Percentiles rank a stretch among this genome's conserved stretches.
phyloP scores from a whole-genome alignment of 164 flowering plant genomes.

The Magnolia officinalis region DNA sequence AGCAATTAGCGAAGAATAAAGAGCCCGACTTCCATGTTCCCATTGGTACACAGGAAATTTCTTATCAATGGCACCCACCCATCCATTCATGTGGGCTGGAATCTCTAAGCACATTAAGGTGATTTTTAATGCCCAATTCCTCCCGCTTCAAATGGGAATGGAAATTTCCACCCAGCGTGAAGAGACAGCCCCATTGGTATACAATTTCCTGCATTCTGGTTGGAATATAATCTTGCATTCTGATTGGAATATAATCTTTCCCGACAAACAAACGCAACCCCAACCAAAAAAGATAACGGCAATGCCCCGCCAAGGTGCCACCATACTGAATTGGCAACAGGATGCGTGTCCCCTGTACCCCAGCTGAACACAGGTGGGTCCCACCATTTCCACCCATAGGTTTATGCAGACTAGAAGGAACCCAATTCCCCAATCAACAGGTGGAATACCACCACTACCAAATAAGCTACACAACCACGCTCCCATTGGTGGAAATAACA shows the following conservation, averaged over 20 bases:
- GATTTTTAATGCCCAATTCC: neutral
- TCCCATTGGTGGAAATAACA: neutral
- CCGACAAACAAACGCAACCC: neutral
- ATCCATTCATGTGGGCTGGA: too few relatives aligned
- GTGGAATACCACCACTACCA: neutral
- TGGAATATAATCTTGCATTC: neutral
- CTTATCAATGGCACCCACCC: too few relatives aligned
- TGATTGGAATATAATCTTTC: neutral
- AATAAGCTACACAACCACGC: neutral
- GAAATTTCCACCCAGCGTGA: neutral
- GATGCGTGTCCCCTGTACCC: too few relatives aligned
- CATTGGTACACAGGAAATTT: too few relatives aligned
- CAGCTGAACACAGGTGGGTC: neutral
- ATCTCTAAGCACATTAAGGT: too few relatives aligned
- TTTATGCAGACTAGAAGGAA: neutral
- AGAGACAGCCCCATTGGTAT: neutral
- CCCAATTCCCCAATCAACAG: neutral
- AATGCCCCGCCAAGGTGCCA: neutral
- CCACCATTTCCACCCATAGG: neutral
- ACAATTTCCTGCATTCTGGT: neutral
- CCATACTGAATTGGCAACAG: neutral
- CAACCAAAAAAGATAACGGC: neutral
- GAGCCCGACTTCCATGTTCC: too few relatives aligned
- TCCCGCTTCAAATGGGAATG: neutral
- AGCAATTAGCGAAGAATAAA: neutral